Base-by-base conservation (phyloP, 208 protist species). In the Balamuthia mandrillaris region DNA sequence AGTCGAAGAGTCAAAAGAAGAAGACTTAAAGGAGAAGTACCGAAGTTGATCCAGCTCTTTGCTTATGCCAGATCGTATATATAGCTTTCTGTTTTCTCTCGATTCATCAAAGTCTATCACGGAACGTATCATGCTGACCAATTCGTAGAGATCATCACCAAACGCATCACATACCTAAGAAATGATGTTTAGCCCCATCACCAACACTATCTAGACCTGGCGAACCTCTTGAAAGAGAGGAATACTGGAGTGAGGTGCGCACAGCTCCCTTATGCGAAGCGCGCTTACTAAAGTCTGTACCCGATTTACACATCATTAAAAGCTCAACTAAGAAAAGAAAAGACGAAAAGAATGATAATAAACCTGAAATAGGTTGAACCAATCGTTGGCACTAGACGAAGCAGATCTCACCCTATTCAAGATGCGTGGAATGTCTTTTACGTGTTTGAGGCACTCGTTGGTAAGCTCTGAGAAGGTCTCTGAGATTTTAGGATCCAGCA, bases 391-490 rank as follows among this genome's bases (percentile, higher is more conserved):
- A 29, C 37, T 44, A 2, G 47, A 61, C 14, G 51, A 63, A 18
- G 74, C 74, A 18, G 24, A 10, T 41, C n/a, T 44, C 14, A 81
- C 63, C 35, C 74, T 79, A 9, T 29, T 41, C 12, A 81, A 27
- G n/a, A 81, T 72, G 3, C 52, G 47, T 1, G 52, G 52, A 9
- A 81, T 9, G n/a, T 81, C 74, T 63, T 81, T 81, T 4, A 81
- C 47, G 49, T 29, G 33, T 31, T 81, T 35, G 12, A 41, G 37
- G 4, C 6, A 2, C 18, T 44, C 12, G 7, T 29, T n/a, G 29
- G 29, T 3, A 21, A 81, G 18, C 33, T 81, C 49, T 14, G 31
- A 12, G n/a, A 60, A 3, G 37, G 44, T 4, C 7, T 14, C 51
- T 9, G 37, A 18, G 2, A 29, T 27, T 81, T 24, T 1, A 21